These are phyloP conservation scores for Trifolium repens DNA, from an alignment of 306 rosid species.

Conservation along the genomic window DNA sequence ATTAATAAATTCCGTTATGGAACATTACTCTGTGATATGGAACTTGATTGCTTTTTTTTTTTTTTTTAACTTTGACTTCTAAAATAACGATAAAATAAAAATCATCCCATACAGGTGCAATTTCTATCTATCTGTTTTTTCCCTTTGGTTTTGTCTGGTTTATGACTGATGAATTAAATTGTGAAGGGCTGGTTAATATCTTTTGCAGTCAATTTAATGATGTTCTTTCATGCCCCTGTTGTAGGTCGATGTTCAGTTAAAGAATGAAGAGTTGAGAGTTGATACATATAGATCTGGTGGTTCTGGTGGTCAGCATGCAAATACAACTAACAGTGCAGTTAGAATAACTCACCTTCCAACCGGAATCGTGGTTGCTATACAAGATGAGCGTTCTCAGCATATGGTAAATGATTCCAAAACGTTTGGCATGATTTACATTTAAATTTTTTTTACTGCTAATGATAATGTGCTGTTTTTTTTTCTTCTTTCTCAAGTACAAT, in stretches of 20 bases:
- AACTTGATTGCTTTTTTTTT: constrained; percentile 31
- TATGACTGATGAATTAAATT: constrained; percentile 5
- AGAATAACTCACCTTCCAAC: constrained; percentile 85
- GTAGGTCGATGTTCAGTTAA: constrained; percentile 92
- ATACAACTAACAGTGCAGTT: constrained; percentile 96
- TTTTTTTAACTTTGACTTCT: constrained; percentile 12
- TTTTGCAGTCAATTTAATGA: constrained; percentile 8
- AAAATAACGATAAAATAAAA: constrained; percentile 16
- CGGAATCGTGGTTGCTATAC: constrained; percentile 80
- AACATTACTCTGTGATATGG: constrained; percentile 21
- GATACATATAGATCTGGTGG: constrained; percentile 93
- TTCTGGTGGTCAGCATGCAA: constrained; percentile 96
- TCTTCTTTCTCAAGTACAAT: background rate
- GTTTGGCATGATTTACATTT: constrained; percentile 17
- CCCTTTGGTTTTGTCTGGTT: background rate
- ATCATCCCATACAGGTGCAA: background rate
- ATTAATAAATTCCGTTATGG: constrained; percentile 42
- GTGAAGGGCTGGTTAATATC: constrained; percentile 24
- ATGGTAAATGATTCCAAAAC: constrained; percentile 54
- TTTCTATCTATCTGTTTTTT: background rate
- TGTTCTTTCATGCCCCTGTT: constrained; percentile 36
- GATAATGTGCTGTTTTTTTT: constrained; percentile 9
- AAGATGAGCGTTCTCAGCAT: constrained; percentile 96
- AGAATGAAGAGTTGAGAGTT: constrained; percentile 78
- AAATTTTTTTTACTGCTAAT: constrained; percentile 11